Evolutionary conservation across 2,329 filamentous ascomycete genomes (phyloP), one percentile per base, ranked within the genome.

Genomic region (Fusarium praegraminearum): DNA sequence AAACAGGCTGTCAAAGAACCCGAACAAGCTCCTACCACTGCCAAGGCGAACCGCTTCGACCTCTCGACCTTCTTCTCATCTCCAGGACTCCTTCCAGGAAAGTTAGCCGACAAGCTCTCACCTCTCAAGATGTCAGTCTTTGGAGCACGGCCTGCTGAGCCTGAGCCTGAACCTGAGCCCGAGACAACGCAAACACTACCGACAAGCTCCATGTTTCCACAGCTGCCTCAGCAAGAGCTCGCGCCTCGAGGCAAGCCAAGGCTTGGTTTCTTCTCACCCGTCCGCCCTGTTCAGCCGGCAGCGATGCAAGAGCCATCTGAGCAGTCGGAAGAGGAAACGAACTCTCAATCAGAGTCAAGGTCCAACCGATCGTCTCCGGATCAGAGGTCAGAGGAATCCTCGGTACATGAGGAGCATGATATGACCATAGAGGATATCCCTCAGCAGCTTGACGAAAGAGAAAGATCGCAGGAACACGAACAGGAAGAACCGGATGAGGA

Each of bases 21-120:
- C 13, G 54, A 63, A 33, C 70, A 69, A 9, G 58, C 66, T 5
- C 65, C 73, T 3, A 61, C 72, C 38, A 74, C 74, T 5, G 70
- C 69, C 12, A 78, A 78, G 52, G 66, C 76, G 9, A 79, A 73
- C 38, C 78, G 78, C 24, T 83, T 85, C 54, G 83, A 88, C 54
- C 78, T 89, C 3, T 81, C 84, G 8, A 80, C 81, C 10, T 89
- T 89, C 74, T 89, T 89, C 73, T 89, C 87, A 0, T 89, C 87
- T 4, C 86, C 87, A 1, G 82, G 83, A 7, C 73, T 76, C 2
- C 76, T 83, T 40, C 79, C 80, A 22, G 77, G 75, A 28, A 76
- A 78, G 67, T 47, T 80, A 36, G 77, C 73, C 3, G 72, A 75
- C 8, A 79, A 79, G 54, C 58, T 78, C 15, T 71, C 77, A n/a